Conservation (phyloP, 352 stramenopile species). For the Globisporangium takayamanum region DNA sequence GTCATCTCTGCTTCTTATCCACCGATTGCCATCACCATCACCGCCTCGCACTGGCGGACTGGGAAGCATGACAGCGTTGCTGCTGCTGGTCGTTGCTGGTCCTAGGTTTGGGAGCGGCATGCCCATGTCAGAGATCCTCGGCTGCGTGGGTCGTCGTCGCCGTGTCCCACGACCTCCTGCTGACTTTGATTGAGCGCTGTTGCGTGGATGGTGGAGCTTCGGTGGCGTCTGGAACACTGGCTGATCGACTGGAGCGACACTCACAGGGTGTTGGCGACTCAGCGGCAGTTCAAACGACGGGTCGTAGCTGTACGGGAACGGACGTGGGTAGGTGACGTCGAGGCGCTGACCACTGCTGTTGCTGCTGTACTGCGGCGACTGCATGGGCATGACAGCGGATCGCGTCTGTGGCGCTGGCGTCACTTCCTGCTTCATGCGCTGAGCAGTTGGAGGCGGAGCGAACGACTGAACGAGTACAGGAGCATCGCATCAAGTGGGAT, state of each 20-base stretch:
- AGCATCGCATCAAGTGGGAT: not conserved
- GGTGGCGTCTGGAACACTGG: not conserved
- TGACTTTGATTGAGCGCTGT: not conserved
- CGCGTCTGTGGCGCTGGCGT: slow-evolving; percentile 4
- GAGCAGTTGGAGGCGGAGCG: not conserved
- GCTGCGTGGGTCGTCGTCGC: slow-evolving; percentile 6
- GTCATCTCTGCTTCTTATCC: not conserved
- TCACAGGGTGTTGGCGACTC: slow-evolving; percentile 3
- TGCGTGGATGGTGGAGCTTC: not conserved
- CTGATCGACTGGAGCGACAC: slow-evolving; percentile 7
- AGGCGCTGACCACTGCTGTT: not conserved
- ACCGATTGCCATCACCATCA: too few relatives aligned
- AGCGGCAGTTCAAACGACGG: slow-evolving; percentile 6
- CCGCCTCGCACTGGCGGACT: too few relatives aligned
- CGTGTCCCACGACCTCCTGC: not conserved
- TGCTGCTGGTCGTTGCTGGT: not conserved
- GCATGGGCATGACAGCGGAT: slow-evolving; percentile 8
- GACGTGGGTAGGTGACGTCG: not conserved
- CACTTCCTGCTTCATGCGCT: slow-evolving; percentile 12
- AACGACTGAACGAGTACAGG: slow-evolving; percentile 1
- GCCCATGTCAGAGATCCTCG: slow-evolving; percentile 1
- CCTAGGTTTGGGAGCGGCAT: slow-evolving; percentile 2
- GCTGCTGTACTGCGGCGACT: slow-evolving; percentile 10
- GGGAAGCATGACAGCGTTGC: not conserved
- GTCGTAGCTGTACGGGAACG: slow-evolving; percentile 4